These are phyloP conservation scores for Jatropha podagrica DNA, from an alignment of 441 rosid species.

Conservation along the genomic window DNA sequence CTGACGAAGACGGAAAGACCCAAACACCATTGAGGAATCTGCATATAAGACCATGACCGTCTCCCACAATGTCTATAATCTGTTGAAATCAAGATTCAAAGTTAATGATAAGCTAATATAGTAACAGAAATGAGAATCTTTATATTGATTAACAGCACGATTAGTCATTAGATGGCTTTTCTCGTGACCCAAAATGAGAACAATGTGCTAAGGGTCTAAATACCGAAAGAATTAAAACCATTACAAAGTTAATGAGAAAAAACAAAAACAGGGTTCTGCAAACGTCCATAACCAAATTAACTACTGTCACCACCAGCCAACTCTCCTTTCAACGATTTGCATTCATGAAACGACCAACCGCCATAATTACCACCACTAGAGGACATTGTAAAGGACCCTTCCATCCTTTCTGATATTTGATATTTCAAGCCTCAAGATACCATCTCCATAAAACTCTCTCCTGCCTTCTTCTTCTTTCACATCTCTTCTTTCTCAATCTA, in stretches of 20 bases:
- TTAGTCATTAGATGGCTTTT: too few species aligned
- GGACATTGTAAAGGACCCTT: slow-evolving; percentile 13
- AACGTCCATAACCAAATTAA: slow-evolving; percentile 22
- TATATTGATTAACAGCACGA: neutral
- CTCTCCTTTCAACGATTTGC: slow-evolving; percentile 25
- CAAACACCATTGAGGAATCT: slow-evolving; percentile 15
- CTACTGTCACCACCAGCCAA: slow-evolving; percentile 15
- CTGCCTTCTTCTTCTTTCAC: slow-evolving; percentile 8
- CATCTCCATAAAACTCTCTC: slow-evolving; percentile 9
- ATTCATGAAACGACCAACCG: slow-evolving; percentile 40
- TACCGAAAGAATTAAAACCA: neutral
- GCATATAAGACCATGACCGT: neutral
- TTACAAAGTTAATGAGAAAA: neutral
- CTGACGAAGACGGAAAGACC: neutral
- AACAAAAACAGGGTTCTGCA: neutral
- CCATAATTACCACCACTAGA: slow-evolving; percentile 31
- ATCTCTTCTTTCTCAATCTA: slow-evolving; percentile 11
- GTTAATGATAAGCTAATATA: neutral
- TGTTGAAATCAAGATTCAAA: neutral
- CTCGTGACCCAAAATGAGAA: neutral
- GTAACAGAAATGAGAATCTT: neutral
- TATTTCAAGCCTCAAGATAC: slow-evolving; percentile 23
- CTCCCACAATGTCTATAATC: neutral
- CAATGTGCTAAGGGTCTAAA: neutral
- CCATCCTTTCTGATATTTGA: slow-evolving; percentile 27